Evolutionary conservation across 805 yeast genomes (phyloP), one percentile per base, ranked within the genome.

Genomic region (Lipomyces sp.): DNA sequence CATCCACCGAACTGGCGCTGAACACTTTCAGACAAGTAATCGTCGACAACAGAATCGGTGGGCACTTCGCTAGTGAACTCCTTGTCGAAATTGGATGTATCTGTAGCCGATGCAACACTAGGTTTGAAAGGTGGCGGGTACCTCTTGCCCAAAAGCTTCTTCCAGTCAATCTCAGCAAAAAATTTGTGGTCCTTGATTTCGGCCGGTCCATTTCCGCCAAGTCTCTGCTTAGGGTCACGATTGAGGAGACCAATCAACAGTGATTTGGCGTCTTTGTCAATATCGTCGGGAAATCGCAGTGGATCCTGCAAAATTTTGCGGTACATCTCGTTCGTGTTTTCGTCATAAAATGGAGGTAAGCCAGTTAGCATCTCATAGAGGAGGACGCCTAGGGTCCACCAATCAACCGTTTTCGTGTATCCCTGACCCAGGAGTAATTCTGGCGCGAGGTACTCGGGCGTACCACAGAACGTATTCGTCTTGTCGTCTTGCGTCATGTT

Each of bases 1-100:
- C 99, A 95, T 5, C 99, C 98, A 57, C 97, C 98, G 82, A 95
- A 95, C 79, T 95, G 98, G 76, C 90, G 87, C 78, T 95, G 99
- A n/a, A 95, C 97, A 73, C 93, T 86, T 73, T 92, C 98, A 74
- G 96, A 90, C 69, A 95, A 83, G 72, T 85, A 91, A 67, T 78
- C 80, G 76, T 93, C 96, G 18, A 93, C 97, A 11, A 95, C 98
- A 69, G 97, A 90, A 77, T 95, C 99, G 72, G 91, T 88, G 3
- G 99, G 98, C 73, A 88, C 87, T 75, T 95, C 98, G 74, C 83
- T 88, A 4, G 99, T 95, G 76, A 95, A 95, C 75, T 90, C 96
- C 45, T 87, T 85, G 76, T 94, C 97, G 74, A 95, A 95, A 77
- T 95, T 95, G 29, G 96, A 89, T 0, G 98, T 95, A 75, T 95